Conservation (phyloP, 805 yeast genomes). For the Saccharomycopsis synnaedendra region DNA sequence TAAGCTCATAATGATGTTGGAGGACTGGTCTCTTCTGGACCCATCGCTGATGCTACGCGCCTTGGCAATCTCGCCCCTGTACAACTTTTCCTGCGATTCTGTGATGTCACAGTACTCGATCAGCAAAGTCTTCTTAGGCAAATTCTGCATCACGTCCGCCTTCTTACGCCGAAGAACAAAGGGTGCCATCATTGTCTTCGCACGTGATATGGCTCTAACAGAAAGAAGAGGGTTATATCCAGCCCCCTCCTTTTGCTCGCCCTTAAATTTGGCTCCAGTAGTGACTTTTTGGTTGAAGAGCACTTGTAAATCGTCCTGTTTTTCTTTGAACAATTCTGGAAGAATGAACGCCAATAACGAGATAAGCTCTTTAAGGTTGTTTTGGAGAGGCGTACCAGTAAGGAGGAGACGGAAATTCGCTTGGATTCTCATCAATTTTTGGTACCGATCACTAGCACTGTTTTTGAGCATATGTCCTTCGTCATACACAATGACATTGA, state of each 20-base stretch:
- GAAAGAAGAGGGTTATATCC: slow-evolving; percentile 73
- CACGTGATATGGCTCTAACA: slow-evolving; percentile 83
- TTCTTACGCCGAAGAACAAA: slow-evolving; percentile 88
- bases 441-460: slow-evolving; percentile 76
- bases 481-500: slow-evolving; percentile 87
- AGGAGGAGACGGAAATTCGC: slow-evolving; percentile 79
- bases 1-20: slow-evolving; percentile 72
- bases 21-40: slow-evolving; percentile 19
- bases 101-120: slow-evolving; percentile 58
- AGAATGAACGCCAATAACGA: slow-evolving; percentile 84
- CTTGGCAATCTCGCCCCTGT: slow-evolving; percentile 42
- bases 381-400: slow-evolving; percentile 97
- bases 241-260: slow-evolving; percentile 27
- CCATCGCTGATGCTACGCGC: slow-evolving; percentile 25
- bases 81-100: slow-evolving; percentile 42
- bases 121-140: slow-evolving; percentile 65
- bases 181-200: slow-evolving; percentile 97
- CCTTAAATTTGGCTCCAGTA: slow-evolving; percentile 23
- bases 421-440: slow-evolving; percentile 69
- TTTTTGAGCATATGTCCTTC: slow-evolving; percentile 97
- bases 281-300: slow-evolving; percentile 82
- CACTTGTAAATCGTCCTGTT: slow-evolving; percentile 68
- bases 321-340: slow-evolving; percentile 71
- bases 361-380: slow-evolving; percentile 81
- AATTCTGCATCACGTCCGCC: slow-evolving; percentile 80